These are phyloP conservation scores for Xylaria cubensis DNA, from an alignment of 495 filamentous ascomycete genomes.

Conservation along the genomic window DNA sequence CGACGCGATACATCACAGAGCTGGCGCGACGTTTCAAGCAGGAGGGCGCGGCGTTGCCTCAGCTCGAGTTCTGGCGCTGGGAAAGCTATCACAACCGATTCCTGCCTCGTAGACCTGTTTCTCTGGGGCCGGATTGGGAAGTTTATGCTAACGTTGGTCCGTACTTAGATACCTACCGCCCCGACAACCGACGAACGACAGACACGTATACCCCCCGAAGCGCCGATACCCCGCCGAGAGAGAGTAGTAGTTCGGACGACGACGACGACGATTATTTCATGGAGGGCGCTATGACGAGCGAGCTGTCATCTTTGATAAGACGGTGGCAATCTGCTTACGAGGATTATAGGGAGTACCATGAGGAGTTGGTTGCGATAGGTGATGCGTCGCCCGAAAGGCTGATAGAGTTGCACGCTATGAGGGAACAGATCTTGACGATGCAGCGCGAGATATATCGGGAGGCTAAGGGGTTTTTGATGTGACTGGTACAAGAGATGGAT, in stretches of 20 bases:
- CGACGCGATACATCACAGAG: constrained; percentile 16
- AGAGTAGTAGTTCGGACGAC: background rate
- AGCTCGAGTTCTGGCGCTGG: constrained; percentile 26
- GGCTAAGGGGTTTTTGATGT: constrained; percentile 1
- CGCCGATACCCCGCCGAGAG: constrained; percentile 14
- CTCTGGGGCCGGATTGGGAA: constrained; percentile 15
- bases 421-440: constrained; percentile 21
- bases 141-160: constrained; percentile 24
- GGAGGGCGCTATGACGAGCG: constrained; percentile 10
- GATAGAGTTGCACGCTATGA: constrained; percentile 16
- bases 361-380: background rate
- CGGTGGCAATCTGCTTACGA: constrained; percentile 11
- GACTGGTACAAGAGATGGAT: background rate
- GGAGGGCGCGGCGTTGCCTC: background rate
- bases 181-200: background rate
- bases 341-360: constrained; percentile 7
- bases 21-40: background rate
- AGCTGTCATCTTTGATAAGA: background rate
- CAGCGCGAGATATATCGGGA: constrained; percentile 23
- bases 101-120: background rate
- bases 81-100: background rate
- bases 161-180: constrained; percentile 26
- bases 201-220: constrained; percentile 21
- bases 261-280: background rate
- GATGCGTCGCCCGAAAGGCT: background rate